phyloP scores from a whole-genome alignment of 1,284 basidiomycete species.

The Ceratobasidium sp. region DNA sequence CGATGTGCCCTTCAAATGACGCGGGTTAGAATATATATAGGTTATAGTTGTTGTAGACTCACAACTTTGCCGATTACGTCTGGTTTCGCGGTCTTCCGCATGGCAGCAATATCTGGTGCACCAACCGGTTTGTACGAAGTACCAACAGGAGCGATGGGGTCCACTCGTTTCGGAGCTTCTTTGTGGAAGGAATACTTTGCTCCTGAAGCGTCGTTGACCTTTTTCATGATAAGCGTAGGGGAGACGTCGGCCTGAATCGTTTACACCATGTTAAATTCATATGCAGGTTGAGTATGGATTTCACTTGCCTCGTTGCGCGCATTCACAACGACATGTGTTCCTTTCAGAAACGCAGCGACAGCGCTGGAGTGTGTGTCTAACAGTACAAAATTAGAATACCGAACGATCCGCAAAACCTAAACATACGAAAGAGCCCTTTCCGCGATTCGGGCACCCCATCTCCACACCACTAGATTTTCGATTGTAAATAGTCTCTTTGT shows the following conservation, averaged over 20 bases:
- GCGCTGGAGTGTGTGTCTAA: constrained; percentile 79
- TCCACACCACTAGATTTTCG: constrained; percentile 83
- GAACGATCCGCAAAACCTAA: background rate
- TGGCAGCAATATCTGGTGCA: constrained; percentile 67
- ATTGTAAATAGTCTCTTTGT: background rate
- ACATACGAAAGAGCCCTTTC: constrained; percentile 86
- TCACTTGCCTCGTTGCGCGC: constrained; percentile 84
- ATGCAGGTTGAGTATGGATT: background rate
- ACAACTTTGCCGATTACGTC: constrained; percentile 46
- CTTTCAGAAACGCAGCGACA: constrained; percentile 83
- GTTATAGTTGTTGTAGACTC: constrained; percentile 11
- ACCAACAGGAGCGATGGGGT: constrained; percentile 76
- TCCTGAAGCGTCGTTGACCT: constrained; percentile 91
- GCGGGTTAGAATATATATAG: background rate
- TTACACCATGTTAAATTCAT: constrained; percentile 40
- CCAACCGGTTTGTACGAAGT: constrained; percentile 76
- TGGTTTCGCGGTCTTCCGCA: constrained; percentile 51
- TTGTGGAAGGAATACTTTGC: constrained; percentile 86
- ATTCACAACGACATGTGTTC: constrained; percentile 88
- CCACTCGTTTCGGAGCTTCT: constrained; percentile 66
- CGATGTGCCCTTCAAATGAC: constrained; percentile 46
- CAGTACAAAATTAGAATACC: constrained; percentile 2
- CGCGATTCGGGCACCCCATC: constrained; percentile 92
- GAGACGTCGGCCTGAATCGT: constrained; percentile 76
- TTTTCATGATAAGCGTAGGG: constrained; percentile 80